Base-by-base conservation (phyloP, 176 grass and related monocot genomes). In the Poa pratensis region DNA sequence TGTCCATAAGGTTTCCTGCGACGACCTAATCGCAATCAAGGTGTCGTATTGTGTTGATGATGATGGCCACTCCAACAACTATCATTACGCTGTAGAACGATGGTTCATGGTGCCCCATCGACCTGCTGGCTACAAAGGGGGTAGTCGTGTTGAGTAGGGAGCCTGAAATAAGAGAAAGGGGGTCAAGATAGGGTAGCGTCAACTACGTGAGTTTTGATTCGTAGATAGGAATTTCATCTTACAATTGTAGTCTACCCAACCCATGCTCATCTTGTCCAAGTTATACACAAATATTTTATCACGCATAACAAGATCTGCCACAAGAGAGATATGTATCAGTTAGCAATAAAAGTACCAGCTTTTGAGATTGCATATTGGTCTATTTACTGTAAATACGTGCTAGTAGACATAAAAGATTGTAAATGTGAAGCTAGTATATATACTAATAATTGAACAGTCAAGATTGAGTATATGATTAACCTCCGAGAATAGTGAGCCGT, bases 281-380 rank as follows among this genome's bases (percentile, higher is more conserved):
- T 97, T 92, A 62, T 97, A 97, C 75, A 97, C 95, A 49, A 97
- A 79, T 90, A 97, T 92, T 82, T 97, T 97, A 54, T 97, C 92
- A 76, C 92, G 94, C 27, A 97, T 74, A 86, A 97, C 90, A 78
- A 97, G 69, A 89, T 97, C 95, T 97, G 84, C 15, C 9, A 70
- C 54, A 68, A 76, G 23, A 68, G 66, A 59, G 45, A 62, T 40
- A n/a, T 57, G 58, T 24, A 76, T 32, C 22, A 73, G 16, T 90
- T 77, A 88, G 46, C 71, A 50, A 30, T 6, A 80, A 85, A 80
- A 57, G 37, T 73, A 35, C 42, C 3, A 35, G 7, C 7, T 46
- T 6, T 76, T 34, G 7, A 24, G 49, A 50, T 80, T 4, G 37
- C 35, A 76, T 17, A 48, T 80, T 63, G 15, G 28, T 57, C 19